Percentiles rank a stretch among this genome's conserved stretches.
Evolutionary conservation across 306 rosid species (phyloP).

Genomic region (Albizia julibrissin): DNA sequence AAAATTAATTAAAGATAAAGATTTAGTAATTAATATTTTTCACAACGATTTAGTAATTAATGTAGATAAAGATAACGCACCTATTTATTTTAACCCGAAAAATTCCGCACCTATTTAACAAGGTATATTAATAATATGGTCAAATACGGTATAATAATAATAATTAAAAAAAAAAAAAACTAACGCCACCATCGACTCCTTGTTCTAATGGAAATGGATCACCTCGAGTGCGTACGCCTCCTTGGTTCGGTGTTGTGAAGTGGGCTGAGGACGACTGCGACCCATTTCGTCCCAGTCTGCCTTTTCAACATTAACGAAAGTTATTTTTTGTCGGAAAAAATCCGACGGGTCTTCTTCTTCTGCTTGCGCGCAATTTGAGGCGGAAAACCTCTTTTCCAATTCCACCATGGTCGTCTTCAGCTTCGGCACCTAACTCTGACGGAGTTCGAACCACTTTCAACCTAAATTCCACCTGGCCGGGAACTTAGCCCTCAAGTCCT

Average conservation of each 20-base stretch:
- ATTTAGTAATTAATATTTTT: too few species aligned
- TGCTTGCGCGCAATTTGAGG: background rate
- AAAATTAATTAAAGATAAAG: too few species aligned
- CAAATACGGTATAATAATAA: too few species aligned
- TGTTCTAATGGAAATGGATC: background rate
- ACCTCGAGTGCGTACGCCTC: background rate
- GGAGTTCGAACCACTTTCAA: background rate
- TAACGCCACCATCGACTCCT: background rate
- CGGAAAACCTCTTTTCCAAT: background rate
- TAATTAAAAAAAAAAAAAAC: too few species aligned
- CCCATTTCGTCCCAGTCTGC: background rate
- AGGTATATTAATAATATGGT: too few species aligned
- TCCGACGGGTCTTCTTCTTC: background rate
- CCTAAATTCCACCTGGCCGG: background rate
- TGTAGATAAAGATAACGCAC: too few species aligned
- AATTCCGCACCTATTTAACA: too few species aligned
- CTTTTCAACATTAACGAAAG: background rate
- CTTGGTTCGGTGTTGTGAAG: background rate
- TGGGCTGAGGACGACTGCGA: background rate
- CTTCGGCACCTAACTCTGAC: background rate
- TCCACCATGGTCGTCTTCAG: background rate
- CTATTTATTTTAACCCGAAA: too few species aligned
- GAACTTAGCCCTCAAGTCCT: background rate
- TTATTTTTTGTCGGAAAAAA: too few species aligned
- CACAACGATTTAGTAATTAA: too few species aligned